Evolutionary conservation across 352 stramenopile species (phyloP).

Genomic region (Hyaloperonospora arabidopsidis): DNA sequence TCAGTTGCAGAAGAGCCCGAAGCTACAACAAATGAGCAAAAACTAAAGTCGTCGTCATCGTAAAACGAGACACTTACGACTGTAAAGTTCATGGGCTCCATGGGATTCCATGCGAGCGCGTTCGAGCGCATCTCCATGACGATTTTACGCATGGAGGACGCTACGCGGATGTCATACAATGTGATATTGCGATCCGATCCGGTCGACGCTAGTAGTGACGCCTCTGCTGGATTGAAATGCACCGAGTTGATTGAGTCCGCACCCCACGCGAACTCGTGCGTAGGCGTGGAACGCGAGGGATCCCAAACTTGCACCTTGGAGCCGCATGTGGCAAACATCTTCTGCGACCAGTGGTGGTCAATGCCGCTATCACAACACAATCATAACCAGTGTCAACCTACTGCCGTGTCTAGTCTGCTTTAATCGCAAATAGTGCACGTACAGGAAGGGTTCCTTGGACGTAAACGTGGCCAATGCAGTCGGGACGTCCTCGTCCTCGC

Average conservation of each 20-base stretch:
- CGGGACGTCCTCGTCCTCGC: constrained; percentile 66
- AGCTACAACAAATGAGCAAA: neutral
- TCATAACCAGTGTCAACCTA: too few species aligned
- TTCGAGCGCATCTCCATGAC: constrained; percentile 95
- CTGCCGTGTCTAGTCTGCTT: neutral
- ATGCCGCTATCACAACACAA: constrained; percentile 71
- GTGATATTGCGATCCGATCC: constrained; percentile 89
- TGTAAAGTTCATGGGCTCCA: constrained; percentile 98
- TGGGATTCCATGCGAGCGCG: constrained; percentile 98
- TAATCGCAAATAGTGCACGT: constrained; percentile 12
- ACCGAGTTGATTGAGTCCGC: constrained; percentile 93
- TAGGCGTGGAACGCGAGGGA: constrained; percentile 86
- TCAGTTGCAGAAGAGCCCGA: constrained; percentile 10
- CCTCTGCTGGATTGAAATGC: constrained; percentile 95
- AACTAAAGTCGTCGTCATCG: neutral
- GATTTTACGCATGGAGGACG: constrained; percentile 94
- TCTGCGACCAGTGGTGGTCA: constrained; percentile 95
- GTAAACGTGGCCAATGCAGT: constrained; percentile 64
- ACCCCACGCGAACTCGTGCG: constrained; percentile 90
- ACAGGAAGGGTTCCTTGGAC: constrained; percentile 82
- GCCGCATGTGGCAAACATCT: constrained; percentile 88
- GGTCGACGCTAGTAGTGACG: constrained; percentile 91
- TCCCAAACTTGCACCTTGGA: constrained; percentile 96
- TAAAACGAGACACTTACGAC: constrained; percentile 51
- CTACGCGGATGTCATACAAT: constrained; percentile 90